Evolutionary conservation across 176 grass and related monocot genomes (phyloP), one percentile per base, ranked within the genome.

Genomic region (Aechmea fasciata): DNA sequence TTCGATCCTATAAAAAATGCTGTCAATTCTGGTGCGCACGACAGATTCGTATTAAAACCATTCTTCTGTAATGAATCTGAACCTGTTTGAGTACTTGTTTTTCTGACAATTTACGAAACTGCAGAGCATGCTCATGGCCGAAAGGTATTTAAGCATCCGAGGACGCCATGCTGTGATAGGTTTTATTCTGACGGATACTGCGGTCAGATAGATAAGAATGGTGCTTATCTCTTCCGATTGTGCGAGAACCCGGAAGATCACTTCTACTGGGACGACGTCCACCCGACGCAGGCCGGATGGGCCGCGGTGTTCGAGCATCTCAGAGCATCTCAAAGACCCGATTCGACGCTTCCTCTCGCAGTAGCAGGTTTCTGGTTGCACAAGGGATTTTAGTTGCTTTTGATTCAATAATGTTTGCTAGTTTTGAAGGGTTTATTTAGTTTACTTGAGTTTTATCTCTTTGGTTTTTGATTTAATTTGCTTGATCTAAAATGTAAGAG

Each of bases 201-300:
- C 75, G 92, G 92, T 11, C 53, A 96, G 69, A n/a, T 81, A 54
- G 88, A 96, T 66, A 85, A 78, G 9, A 73, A 54, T 51, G 88
- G 88, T 49, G 84, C 72, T 13, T 59, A 33, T 28, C 59, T 61
- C 75, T 91, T 91, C 81, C 13, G 49, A 20, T 51, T 96, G 12
- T 91, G 88, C 50, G 25, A 12, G 12, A 77, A 89, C 23, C 76
- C 83, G 0, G 57, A 52, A 11, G 65, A 83, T 1, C 71, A 89
- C 17, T 87, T 96, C 73, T 96, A 89, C 75, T 96, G 88, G 92
- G 92, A 96, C 28, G 78, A 86, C 13, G 88, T 83, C 1, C 92
- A 91, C 68, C 88, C 86, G 0, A 96, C 93, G 26, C 92, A 96
- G 80, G 88, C 88, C 29, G 88, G 80, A 48, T 91, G 92, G 92